phyloP scores from a whole-genome alignment of 169 alveolate species.

The Plasmodium ovale region DNA sequence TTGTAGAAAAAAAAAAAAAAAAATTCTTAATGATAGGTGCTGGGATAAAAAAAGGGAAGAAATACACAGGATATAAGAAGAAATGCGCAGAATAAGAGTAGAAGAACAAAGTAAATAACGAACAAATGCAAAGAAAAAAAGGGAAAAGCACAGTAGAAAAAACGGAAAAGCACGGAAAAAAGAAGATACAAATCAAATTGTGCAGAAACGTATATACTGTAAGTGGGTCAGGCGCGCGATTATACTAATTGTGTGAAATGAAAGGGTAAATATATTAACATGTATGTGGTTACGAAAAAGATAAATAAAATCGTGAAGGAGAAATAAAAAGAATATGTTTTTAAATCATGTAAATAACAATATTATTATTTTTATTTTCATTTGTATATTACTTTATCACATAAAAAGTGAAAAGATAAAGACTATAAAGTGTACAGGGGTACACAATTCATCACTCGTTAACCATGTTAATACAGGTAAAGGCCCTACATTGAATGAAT shows the following conservation, averaged over 20 bases:
- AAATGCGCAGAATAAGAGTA: too few species aligned
- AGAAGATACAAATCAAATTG: too few species aligned
- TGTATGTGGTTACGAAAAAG: background rate
- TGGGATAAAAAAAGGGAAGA: too few species aligned
- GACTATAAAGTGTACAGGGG: background rate
- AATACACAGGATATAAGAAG: too few species aligned
- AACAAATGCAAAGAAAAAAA: too few species aligned
- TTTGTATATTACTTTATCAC: conserved; percentile 21
- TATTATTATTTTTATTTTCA: conserved; percentile 20
- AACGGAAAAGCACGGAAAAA: too few species aligned
- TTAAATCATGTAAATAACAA: conserved; percentile 45
- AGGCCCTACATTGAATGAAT: background rate
- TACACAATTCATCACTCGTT: background rate
- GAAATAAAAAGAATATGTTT: conserved; percentile 45
- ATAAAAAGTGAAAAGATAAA: background rate
- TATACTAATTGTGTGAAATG: background rate
- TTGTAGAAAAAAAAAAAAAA: too few species aligned
- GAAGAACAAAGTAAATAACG: too few species aligned
- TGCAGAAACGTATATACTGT: too few species aligned
- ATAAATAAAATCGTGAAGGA: background rate
- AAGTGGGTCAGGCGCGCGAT: too few species aligned
- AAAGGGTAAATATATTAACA: background rate
- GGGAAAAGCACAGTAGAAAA: too few species aligned
- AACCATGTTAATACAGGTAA: background rate
- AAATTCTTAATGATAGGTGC: too few species aligned